Evolutionary conservation across 2,329 filamentous ascomycete genomes (phyloP), one percentile per base, ranked within the genome.

Genomic region (Ophiostoma perfectum): DNA sequence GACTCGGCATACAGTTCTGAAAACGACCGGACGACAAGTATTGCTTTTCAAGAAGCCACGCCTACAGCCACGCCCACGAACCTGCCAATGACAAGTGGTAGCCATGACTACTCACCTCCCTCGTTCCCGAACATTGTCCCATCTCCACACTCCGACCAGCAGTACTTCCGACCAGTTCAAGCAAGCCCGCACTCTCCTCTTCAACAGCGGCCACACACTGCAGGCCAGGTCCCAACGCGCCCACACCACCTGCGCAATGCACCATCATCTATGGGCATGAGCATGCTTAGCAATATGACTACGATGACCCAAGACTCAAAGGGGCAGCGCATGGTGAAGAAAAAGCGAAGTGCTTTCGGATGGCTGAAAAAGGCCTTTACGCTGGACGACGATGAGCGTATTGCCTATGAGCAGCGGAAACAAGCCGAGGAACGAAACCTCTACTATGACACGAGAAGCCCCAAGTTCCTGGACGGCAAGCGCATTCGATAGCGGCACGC

Each of bases 301-400:
- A 81, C 80, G 1, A 78, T 82, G 65, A 82, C 80, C 0, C 76
- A 79, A 36, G 78, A 82, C 55, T 78, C 78, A 1, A 72, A 75
- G 71, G 71, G 74, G 67, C 67, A 74, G 68, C 78, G 81, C 9
- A 73, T 74, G 49, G 74, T 88, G 5, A 88, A 88, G 76, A 89
- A 88, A 79, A 89, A 89, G 80, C 83, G 85, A 71, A 88, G 87
- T 73, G 85, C 86, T 1, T 88, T 89, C 73, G 87, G 86, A 2
- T 89, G 87, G 87, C 76, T 89, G 68, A 89, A 88, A 76, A 89
- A 89, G 78, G 86, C 86, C 0, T 89, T 89, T 66, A 84, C 83
- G 45, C 77, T 89, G 39, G 86, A 88, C 70, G 87, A 89, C 36
- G 85, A 88, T 64, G 87, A 89, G 75, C 82, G 82, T 66, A 80